A percentile compares a stretch with the other conserved stretches of the same genome.
phyloP scores from a whole-genome alignment of 2,329 filamentous ascomycete species.

The Pseudocercospora crystallina region DNA sequence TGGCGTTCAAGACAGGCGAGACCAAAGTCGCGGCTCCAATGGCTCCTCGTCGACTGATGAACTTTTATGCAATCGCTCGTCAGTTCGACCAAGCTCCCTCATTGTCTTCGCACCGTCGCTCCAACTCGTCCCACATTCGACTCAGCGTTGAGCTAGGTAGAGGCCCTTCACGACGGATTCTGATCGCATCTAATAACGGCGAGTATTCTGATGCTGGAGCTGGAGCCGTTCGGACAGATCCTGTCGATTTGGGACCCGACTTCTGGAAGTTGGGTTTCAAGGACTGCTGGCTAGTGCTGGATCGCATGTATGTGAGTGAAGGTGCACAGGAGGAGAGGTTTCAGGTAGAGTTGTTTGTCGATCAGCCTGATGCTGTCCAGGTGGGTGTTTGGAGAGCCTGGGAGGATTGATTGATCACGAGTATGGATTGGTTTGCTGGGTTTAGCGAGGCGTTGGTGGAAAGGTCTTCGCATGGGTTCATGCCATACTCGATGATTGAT shows the following conservation, averaged over 20 bases:
- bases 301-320: slow-evolving; percentile 66
- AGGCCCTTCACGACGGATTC: slow-evolving; percentile 64
- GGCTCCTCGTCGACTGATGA: slow-evolving; percentile 50
- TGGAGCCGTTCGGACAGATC: slow-evolving; percentile 64
- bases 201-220: slow-evolving; percentile 67
- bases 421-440: too few relatives aligned
- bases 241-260: slow-evolving; percentile 71
- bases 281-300: slow-evolving; percentile 77
- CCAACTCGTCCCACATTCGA: slow-evolving; percentile 56
- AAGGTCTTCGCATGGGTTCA: too few relatives aligned
- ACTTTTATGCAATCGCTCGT: slow-evolving; percentile 32
- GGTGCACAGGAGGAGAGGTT: slow-evolving; percentile 52
- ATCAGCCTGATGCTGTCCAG: slow-evolving; percentile 45
- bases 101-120: slow-evolving; percentile 11
- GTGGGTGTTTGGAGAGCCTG: slow-evolving; percentile 48
- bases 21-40: slow-evolving; percentile 57
- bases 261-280: slow-evolving; percentile 43
- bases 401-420: slow-evolving; percentile 34
- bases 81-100: slow-evolving; percentile 22
- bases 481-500: too few relatives aligned
- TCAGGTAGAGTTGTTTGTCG: slow-evolving; percentile 48
- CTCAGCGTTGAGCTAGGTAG: slow-evolving; percentile 72
- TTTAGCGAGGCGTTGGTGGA: too few relatives aligned
- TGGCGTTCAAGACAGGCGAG: slow-evolving; percentile 50
- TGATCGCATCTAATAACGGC: slow-evolving; percentile 69